Evolutionary conservation across 345 rosid species (phyloP), one percentile per base, ranked within the genome.

Genomic region (Bretschneidera sinensis): DNA sequence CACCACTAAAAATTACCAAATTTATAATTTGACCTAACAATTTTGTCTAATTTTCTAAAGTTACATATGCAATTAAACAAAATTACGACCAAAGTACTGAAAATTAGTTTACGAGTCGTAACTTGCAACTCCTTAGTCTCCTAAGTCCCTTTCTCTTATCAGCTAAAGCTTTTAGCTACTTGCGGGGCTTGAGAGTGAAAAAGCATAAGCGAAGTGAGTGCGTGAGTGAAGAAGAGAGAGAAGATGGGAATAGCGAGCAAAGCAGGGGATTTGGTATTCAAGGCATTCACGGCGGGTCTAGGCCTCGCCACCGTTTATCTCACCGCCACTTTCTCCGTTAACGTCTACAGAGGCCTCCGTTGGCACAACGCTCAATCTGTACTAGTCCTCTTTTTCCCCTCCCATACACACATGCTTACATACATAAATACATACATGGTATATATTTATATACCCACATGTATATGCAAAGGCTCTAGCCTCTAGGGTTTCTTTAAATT

Each of bases 311-410:
- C 96, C 68, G 49, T 86, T 43, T 89, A 86, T 64, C 91, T 89
- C 56, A 63, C 94, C 52, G 81, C 73, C 48, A 86, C 89, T 55
- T 84, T 89, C 81, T 86, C 91, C 60, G 51, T 86, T 71, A 89
- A 89, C 77, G 80, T 84, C 70, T 86, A 83, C 56, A 80, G 87
- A 55, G 89, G 94, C 64, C 82, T 84, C 34, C 55, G 89, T 54
- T 89, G 89, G 91, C 96, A 84, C 82, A 84, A 73, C 51, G 78
- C 91, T 65, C 89, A 86, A 75, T 63, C 86, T 59, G 89, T 86
- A 71, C 62, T 8, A 35, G 0, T 56, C 51, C 31, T 2, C 45
- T 33, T 51, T 20, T 61, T 24, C 50, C 48, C n/a, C 15, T 19
- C 62, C 24, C 7, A 17, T 1, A 7, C 43, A 21, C 7, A 0